Conservation (phyloP, 148 eudicot species). For the Vaccinium corymbosum region DNA sequence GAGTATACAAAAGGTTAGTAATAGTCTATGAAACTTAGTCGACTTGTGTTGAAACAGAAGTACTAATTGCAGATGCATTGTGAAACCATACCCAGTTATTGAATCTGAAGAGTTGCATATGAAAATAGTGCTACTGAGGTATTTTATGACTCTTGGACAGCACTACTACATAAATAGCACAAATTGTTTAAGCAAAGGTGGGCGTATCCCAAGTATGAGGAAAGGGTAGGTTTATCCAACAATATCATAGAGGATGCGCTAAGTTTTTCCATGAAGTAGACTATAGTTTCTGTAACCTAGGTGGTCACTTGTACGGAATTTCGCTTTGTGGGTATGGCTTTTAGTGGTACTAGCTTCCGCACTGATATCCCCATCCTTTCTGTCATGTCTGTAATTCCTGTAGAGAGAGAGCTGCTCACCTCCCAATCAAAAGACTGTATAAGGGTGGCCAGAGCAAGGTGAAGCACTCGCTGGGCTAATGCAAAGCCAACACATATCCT, state of each 20-base stretch:
- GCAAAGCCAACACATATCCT: conserved; percentile 29
- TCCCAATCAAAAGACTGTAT: conserved; percentile 15
- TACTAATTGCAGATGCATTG: neutral
- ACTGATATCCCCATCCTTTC: conserved; percentile 9
- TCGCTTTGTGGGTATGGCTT: conserved; percentile 10
- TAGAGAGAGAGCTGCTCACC: neutral
- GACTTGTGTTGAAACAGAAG: neutral
- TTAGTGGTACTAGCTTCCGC: conserved; percentile 3
- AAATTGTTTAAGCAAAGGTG: neutral
- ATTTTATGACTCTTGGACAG: neutral
- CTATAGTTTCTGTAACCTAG: neutral
- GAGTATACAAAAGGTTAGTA: too few species aligned
- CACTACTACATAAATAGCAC: neutral
- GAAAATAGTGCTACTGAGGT: neutral
- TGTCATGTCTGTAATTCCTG: conserved; percentile 8
- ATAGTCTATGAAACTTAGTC: neutral
- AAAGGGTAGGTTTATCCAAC: too few species aligned
- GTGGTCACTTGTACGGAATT: neutral
- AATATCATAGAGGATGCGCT: too few species aligned
- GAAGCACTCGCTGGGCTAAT: conserved; percentile 29
- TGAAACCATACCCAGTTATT: neutral
- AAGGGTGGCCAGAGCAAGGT: conserved; percentile 18
- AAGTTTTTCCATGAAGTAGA: too few species aligned
- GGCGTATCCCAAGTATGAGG: too few species aligned
- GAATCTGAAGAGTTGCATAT: neutral